These are phyloP conservation scores for Candida hungchunana DNA, from an alignment of 805 yeast species.

Conservation along the genomic window DNA sequence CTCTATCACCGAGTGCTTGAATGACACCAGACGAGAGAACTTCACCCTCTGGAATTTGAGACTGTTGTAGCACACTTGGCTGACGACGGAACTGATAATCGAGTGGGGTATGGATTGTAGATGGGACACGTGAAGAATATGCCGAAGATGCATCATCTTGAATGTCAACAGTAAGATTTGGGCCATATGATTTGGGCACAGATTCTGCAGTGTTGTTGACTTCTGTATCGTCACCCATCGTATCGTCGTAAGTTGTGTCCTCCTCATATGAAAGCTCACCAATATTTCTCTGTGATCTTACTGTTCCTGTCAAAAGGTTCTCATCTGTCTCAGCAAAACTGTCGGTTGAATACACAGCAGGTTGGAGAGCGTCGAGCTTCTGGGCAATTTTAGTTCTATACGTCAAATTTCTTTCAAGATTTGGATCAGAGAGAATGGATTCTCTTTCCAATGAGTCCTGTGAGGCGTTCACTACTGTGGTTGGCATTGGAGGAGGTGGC, in stretches of 20 bases:
- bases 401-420: constrained; percentile 21
- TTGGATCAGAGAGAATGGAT: constrained; percentile 2
- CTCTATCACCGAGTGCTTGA: constrained; percentile 5
- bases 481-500: constrained; percentile 14
- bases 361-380: constrained; percentile 22
- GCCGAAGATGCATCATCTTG: constrained; percentile 22
- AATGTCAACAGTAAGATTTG: not conserved
- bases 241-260: constrained; percentile 3
- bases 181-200: too few relatives aligned
- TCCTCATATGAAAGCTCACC: constrained; percentile 10
- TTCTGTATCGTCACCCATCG: constrained; percentile 3
- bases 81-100: constrained; percentile 16
- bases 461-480: not conserved
- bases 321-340: constrained; percentile 16
- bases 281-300: constrained; percentile 3
- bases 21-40: not conserved
- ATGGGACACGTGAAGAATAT: constrained; percentile 22
- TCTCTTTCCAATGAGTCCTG: not conserved
- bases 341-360: constrained; percentile 14
- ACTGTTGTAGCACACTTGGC: constrained; percentile 12
- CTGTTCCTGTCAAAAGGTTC: constrained; percentile 3
- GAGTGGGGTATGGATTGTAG: constrained; percentile 16
- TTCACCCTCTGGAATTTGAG: constrained; percentile 15
- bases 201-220: not conserved
- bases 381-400: constrained; percentile 27